Evolutionary conservation across 805 yeast genomes (phyloP).

Genomic region (Cyberlindnera misumaiensis): DNA sequence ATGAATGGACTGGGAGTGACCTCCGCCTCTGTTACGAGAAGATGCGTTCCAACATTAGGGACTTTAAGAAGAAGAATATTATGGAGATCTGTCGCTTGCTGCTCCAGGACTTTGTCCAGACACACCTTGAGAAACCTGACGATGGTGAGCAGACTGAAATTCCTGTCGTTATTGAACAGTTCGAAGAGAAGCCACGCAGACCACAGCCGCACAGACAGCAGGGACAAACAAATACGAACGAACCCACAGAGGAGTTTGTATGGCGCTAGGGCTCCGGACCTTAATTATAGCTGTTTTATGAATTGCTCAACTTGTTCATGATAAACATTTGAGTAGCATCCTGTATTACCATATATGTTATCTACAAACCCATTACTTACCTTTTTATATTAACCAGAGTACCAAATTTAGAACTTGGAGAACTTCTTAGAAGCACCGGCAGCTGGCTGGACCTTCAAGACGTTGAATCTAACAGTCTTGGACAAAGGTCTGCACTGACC

Average conservation of each 20-base stretch:
- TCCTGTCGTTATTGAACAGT: slow-evolving; percentile 16
- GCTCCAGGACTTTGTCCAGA: slow-evolving; percentile 17
- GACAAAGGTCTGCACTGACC: slow-evolving; percentile 99
- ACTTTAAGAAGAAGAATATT: slow-evolving; percentile 34
- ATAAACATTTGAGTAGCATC: too few species aligned
- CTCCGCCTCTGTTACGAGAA: slow-evolving; percentile 55
- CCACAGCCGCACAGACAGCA: background rate
- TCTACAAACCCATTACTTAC: too few species aligned
- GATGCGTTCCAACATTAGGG: slow-evolving; percentile 46
- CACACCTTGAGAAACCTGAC: slow-evolving; percentile 14
- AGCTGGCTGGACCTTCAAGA: slow-evolving; percentile 88
- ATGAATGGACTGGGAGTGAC: slow-evolving; percentile 54
- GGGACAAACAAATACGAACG: background rate
- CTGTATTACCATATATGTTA: too few species aligned
- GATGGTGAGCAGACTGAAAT: slow-evolving; percentile 10
- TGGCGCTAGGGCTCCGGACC: background rate
- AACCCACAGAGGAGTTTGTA: background rate
- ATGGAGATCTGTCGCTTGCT: slow-evolving; percentile 27
- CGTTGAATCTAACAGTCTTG: slow-evolving; percentile 99
- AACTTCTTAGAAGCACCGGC: slow-evolving; percentile 88
- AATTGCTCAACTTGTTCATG: too few species aligned
- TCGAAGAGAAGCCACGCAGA: background rate
- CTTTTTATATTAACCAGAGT: slow-evolving; percentile 5
- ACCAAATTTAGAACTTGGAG: slow-evolving; percentile 75
- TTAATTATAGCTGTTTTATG: too few species aligned